Percentiles rank a stretch among this genome's conserved stretches.
These are phyloP conservation scores for Gonium pectorale DNA, from an alignment of 139 green algal species.

Conservation along the genomic window DNA sequence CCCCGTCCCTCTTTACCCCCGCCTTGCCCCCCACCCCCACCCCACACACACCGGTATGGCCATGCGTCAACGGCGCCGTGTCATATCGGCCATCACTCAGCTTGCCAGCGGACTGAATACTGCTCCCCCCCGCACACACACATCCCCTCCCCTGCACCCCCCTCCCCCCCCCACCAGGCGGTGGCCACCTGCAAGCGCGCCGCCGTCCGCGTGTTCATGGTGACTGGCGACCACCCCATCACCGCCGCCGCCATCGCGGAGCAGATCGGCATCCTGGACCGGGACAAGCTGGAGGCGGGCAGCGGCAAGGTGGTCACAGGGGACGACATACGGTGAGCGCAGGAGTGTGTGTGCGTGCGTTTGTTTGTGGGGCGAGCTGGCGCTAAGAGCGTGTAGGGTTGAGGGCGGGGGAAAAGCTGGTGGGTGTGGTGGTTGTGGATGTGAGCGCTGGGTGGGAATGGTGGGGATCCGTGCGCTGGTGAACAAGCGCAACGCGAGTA, in stretches of 20 bases:
- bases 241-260: constrained; percentile 80
- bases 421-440: not conserved
- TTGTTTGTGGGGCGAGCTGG: too few relatives aligned
- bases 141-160: not conserved
- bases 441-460: too few relatives aligned
- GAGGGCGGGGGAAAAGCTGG: not conserved
- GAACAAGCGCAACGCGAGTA: too few relatives aligned
- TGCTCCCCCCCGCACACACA: not conserved
- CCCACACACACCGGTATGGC: too few relatives aligned
- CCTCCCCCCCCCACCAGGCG: not conserved
- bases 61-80: too few relatives aligned
- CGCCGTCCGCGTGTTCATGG: constrained; percentile 82
- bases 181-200: constrained; percentile 54
- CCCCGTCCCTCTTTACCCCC: too few relatives aligned
- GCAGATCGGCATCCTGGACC: constrained; percentile 70
- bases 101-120: too few relatives aligned
- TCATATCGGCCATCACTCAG: too few relatives aligned
- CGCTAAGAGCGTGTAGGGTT: too few relatives aligned
- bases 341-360: too few relatives aligned
- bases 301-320: constrained; percentile 75
- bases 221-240: constrained; percentile 86
- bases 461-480: too few relatives aligned
- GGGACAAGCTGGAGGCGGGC: constrained; percentile 65
- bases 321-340: constrained; percentile 79
- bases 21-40: too few relatives aligned